A percentile compares a stretch with the other conserved stretches of the same genome.
These are phyloP conservation scores for Fragaria iinumae DNA, from an alignment of 306 rosid genomes.

Conservation along the genomic window DNA sequence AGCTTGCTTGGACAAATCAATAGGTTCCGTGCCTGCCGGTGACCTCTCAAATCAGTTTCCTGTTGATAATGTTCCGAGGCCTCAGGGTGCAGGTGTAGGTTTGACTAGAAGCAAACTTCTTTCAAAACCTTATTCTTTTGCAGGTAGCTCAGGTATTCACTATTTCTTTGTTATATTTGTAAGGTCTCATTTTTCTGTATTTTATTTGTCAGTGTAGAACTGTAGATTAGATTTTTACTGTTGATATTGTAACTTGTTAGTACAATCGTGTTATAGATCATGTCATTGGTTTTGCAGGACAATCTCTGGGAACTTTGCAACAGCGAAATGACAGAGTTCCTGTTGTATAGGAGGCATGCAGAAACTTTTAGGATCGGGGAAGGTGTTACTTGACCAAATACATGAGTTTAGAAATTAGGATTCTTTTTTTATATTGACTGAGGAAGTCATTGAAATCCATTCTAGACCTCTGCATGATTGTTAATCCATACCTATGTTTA, in stretches of 20 bases:
- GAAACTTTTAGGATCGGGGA: constrained; percentile 43
- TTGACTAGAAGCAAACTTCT: constrained; percentile 56
- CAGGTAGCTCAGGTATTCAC: constrained; percentile 60
- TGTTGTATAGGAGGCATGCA: constrained; percentile 53
- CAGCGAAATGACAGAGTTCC: constrained; percentile 75
- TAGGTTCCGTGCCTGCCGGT: constrained; percentile 40
- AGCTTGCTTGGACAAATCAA: constrained; percentile 41
- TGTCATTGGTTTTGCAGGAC: constrained; percentile 66
- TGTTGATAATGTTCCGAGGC: constrained; percentile 59
- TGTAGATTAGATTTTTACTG: constrained; percentile 1
- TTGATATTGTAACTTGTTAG: constrained; percentile 11
- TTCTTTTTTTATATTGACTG: constrained; percentile 45
- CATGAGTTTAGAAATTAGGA: constrained; percentile 62
- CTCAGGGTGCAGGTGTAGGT: constrained; percentile 59
- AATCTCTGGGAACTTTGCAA: constrained; percentile 64
- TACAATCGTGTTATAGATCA: constrained; percentile 5
- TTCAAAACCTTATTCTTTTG: constrained; percentile 62
- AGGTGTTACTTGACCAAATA: constrained; percentile 52
- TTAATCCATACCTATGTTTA: constrained; percentile 38
- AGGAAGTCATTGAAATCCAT: constrained; percentile 50
- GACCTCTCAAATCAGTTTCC: constrained; percentile 57
- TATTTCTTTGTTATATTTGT: neutral
- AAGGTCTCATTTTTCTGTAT: neutral
- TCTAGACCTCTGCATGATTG: constrained; percentile 44
- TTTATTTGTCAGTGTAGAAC: neutral